Evolutionary conservation across 2,329 filamentous ascomycete species (phyloP).

Genomic region (Leptographium radiaticola): DNA sequence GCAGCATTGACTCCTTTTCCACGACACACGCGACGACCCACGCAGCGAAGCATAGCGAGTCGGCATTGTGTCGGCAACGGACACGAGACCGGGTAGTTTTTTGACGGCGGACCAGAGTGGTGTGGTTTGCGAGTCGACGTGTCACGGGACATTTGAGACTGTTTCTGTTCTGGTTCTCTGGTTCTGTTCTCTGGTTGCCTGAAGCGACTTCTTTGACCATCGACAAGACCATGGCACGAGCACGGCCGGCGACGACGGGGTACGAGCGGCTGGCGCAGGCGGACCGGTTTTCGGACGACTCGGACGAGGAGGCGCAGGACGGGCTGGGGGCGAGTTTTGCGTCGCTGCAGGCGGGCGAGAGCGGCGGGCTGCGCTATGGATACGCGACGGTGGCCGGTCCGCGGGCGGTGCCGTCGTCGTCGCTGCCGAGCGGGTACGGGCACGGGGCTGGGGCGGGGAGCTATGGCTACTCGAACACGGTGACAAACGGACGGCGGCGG

Average conservation of each 20-base stretch:
- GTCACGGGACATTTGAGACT: no score
- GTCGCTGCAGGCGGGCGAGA: slow-evolving; percentile 38
- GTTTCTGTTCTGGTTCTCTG: no score
- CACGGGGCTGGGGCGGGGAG: neutral
- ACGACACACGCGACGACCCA: no score
- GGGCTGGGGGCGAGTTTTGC: slow-evolving; percentile 40
- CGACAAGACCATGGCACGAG: slow-evolving; percentile 42
- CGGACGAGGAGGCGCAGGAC: slow-evolving; percentile 55
- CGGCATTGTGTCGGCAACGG: no score
- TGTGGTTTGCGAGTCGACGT: no score
- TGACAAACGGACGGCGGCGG: neutral
- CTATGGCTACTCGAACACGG: slow-evolving; percentile 21
- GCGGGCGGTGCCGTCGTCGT: slow-evolving; percentile 35
- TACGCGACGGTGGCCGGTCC: slow-evolving; percentile 24
- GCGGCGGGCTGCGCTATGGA: slow-evolving; percentile 44
- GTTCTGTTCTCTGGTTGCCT: no score
- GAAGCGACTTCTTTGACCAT: no score
- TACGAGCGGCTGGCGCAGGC: slow-evolving; percentile 78
- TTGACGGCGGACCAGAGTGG: no score
- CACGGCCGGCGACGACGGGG: slow-evolving; percentile 61
- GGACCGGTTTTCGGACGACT: slow-evolving; percentile 55
- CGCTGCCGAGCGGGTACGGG: slow-evolving; percentile 1
- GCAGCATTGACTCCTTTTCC: no score
- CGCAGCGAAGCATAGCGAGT: no score
- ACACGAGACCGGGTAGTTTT: no score